Base-by-base conservation (phyloP, 441 rosid genomes). In the Aleurites moluccanus region DNA sequence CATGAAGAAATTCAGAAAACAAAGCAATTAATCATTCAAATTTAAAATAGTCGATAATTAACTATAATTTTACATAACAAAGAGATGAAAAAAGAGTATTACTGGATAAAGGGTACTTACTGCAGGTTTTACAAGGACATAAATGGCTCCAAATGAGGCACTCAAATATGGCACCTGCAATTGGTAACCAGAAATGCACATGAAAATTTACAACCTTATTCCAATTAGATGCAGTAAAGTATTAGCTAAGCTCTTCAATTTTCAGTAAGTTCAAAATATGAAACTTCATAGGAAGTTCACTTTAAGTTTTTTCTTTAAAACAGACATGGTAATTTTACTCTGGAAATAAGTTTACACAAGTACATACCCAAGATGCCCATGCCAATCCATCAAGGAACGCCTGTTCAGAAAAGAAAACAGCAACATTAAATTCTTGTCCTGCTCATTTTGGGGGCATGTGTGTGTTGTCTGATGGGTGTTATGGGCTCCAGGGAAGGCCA, bases 341-440 rank as follows among this genome's bases (percentile, higher is more conserved):
- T 11, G 55, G 55, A 18, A 21, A 55, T 55, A 55, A 55, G 60
- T 28, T 15, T 2, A 55, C 9, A 18, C 1, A 63, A 64, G 40
- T 47, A 56, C 82, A 21, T 82, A 88, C 91, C 91, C 91, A 86
- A 47, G 88, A 61, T 60, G 88, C 84, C 89, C 91, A 86, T 6
- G 88, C 91, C 68, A 88, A 73, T 60, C 64, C 64, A 60, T 60
- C 82, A 42, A 88, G 78, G 69, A 85, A 23, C 38, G 87, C 89
- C 89, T 88, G 83, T 57, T 78, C 20, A 67, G 20, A 38, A 60
- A 71, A 61, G 11, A 25, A 21, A 55, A 23, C 40, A 55, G 23
- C 14, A 30, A 6, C 11, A 23, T 75, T 38, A 74, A 13, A 28
- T 64, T 50, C 45, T 60, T 45, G 40, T 65, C 11, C 27, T 38